Percentiles rank a stretch among this genome's conserved stretches.
Evolutionary conservation across 345 rosid genomes (phyloP).

Genomic region (Aegle marmelos): DNA sequence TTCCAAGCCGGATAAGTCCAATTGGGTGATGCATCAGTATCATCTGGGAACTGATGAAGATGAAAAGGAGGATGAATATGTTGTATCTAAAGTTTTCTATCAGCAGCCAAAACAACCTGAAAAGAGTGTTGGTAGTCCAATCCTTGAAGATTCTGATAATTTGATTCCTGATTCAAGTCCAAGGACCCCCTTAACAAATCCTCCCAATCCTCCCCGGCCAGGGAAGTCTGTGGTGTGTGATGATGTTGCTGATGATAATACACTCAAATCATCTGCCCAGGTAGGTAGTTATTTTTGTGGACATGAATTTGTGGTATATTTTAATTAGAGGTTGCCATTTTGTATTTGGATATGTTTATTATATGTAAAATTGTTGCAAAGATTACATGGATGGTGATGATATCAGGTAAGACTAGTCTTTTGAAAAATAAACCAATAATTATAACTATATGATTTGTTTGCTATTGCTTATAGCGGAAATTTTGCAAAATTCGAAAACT

Average conservation of each 20-base stretch:
- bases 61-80: constrained; percentile 70
- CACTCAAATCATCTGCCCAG: constrained; percentile 23
- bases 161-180: constrained; percentile 45
- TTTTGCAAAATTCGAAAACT: not conserved
- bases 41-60: constrained; percentile 75
- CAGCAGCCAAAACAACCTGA: constrained; percentile 56
- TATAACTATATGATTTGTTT: not conserved
- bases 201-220: constrained; percentile 57
- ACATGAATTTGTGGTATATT: not conserved
- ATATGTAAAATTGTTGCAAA: not conserved
- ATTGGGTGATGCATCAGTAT: constrained; percentile 92
- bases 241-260: constrained; percentile 28
- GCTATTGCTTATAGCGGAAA: not conserved
- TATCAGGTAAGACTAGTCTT: not conserved
- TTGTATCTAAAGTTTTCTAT: constrained; percentile 69
- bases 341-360: not conserved
- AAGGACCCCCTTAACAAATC: constrained; percentile 65
- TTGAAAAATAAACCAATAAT: not conserved
- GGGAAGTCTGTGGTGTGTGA: constrained; percentile 23
- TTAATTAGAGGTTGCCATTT: not conserved
- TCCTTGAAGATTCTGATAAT: constrained; percentile 37
- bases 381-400: not conserved
- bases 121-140: constrained; percentile 15
- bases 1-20: constrained; percentile 62
- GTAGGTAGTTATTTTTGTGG: constrained; percentile 19